These are phyloP conservation scores for Setaria viridis DNA, from an alignment of 202 grass and related monocot genomes.

Conservation along the genomic window DNA sequence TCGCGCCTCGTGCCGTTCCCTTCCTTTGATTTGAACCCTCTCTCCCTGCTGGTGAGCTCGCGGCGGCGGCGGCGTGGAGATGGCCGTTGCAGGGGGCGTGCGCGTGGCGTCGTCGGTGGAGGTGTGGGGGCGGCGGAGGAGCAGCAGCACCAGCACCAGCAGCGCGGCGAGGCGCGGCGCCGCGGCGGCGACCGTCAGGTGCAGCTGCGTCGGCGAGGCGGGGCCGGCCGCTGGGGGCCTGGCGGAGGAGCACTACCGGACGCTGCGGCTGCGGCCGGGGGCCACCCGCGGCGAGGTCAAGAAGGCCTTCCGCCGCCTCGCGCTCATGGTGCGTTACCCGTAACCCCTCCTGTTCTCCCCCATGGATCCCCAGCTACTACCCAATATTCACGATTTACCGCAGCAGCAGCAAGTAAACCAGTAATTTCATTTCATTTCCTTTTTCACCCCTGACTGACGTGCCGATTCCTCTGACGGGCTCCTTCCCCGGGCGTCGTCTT, in stretches of 20 bases:
- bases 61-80: neutral
- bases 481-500: too few species aligned
- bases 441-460: neutral
- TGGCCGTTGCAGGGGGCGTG: slow-evolving; percentile 22
- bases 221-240: slow-evolving; percentile 33
- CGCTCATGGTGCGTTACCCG: slow-evolving; percentile 57
- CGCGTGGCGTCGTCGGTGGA: slow-evolving; percentile 35
- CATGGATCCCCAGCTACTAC: too few species aligned
- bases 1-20: neutral
- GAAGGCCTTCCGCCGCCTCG: slow-evolving; percentile 79
- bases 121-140: neutral
- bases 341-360: too few species aligned
- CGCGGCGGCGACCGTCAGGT: slow-evolving; percentile 10
- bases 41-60: neutral
- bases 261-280: slow-evolving; percentile 62
- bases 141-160: too few species aligned
- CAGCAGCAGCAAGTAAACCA: too few species aligned
- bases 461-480: neutral
- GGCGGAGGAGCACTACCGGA: slow-evolving; percentile 66
- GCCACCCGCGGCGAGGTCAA: slow-evolving; percentile 78
- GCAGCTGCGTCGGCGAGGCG: slow-evolving; percentile 33
- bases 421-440: neutral
- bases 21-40: neutral
- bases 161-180: neutral
- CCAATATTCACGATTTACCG: neutral